A percentile compares a stretch with the other conserved stretches of the same genome.
Evolutionary conservation across 768 basidiomycete genomes (phyloP).

Genomic region (Lactarius vividus): DNA sequence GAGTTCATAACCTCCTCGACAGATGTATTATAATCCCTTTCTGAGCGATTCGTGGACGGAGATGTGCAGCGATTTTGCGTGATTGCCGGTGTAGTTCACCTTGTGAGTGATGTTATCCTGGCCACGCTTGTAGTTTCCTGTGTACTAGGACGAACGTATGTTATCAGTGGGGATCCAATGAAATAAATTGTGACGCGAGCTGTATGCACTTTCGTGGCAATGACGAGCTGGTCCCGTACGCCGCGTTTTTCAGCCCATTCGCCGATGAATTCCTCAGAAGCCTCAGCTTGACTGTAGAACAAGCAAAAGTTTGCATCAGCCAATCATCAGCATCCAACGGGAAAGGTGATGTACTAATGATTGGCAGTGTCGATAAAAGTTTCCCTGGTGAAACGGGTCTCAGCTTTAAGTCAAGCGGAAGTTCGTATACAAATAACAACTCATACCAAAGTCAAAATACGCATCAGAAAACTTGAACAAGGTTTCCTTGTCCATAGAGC

Average conservation of each 20-base stretch:
- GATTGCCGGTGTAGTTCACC: constrained; percentile 45
- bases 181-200: background rate
- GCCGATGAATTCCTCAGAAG: constrained; percentile 39
- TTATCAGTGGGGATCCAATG: background rate
- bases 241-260: constrained; percentile 39
- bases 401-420: background rate
- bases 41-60: constrained; percentile 39
- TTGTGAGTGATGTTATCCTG: constrained; percentile 31
- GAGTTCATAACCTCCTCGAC: constrained; percentile 21
- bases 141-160: constrained; percentile 28
- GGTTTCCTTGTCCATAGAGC: constrained; percentile 42
- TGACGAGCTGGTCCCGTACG: constrained; percentile 39
- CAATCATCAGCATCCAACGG: background rate
- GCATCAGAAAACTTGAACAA: constrained; percentile 46
- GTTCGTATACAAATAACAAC: background rate
- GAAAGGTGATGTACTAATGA: constrained; percentile 40
- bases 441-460: constrained; percentile 42
- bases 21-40: constrained; percentile 48
- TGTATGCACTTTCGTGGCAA: constrained; percentile 30
- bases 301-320: background rate
- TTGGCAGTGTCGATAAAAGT: constrained; percentile 40
- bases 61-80: constrained; percentile 36
- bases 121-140: constrained; percentile 29
- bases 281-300: constrained; percentile 29
- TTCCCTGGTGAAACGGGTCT: constrained; percentile 25